Base-by-base conservation (phyloP, 2,329 filamentous ascomycete genomes). In the Tolypocladium guangdongense region DNA sequence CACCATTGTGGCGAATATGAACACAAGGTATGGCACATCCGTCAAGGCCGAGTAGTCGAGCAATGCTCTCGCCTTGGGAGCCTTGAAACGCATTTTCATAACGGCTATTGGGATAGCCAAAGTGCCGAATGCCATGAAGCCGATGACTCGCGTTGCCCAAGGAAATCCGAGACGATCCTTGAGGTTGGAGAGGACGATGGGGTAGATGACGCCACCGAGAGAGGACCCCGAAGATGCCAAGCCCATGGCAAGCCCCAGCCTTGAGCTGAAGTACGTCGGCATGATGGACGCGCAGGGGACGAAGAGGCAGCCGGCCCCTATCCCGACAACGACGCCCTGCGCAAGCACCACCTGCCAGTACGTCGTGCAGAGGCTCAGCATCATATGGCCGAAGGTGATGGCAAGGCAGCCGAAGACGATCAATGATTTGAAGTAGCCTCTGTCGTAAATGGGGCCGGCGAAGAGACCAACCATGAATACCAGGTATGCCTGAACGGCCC, bases 301-400 rank as follows among this genome's bases (percentile, higher is more conserved):
- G 49, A 73, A 76, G 4, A 74, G 48, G 11, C 68, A 59, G 4
- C 75, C 72, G 10, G 62, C 65, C 2, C 76, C 77, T 1, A 74
- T 56, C 6, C 78, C 77, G 30, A 74, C 58, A 49, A 69, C 72
- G 33, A 76, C 57, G 2, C 73, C 73, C 56, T 78, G 75, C 0
- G 72, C 61, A 0, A 78, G 63, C 1, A 78, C 49, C 0, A 72
- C 60, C 56, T 78, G 73, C 67, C 68, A 78, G 62, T 74, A 78
- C 2, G 60, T 55, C 0, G 57, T 65, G n/a, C 59, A 63, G 0
- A 74, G 53, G 24, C 60, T 66, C 1, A 65, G 59, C 67, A 71
- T 73, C 64, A 78, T 74, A 57, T 74, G 66, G 2, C 77, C 76
- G 16, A 79, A 66, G 6, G 75, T 68, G 7, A 74, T 64, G 5